phyloP scores from a whole-genome alignment of 2,329 filamentous ascomycete genomes.

The Fusarium metavorans region DNA sequence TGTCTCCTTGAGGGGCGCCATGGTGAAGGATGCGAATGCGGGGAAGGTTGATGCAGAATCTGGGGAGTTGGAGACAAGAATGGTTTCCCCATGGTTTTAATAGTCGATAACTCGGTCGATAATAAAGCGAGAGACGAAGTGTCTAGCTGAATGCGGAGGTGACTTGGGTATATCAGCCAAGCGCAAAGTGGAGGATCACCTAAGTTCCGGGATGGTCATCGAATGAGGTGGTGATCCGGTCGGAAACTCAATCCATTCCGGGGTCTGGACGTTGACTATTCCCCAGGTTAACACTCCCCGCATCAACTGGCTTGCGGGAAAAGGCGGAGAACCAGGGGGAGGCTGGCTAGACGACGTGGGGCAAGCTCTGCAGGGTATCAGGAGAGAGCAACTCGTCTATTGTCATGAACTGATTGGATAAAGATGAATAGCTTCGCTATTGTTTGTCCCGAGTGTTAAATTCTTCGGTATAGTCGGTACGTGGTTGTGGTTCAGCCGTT shows the following conservation, averaged over 20 bases:
- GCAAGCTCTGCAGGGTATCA: background rate
- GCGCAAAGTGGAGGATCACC: background rate
- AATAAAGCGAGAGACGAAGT: background rate
- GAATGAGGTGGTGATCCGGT: background rate
- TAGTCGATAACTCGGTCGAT: background rate
- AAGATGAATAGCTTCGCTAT: background rate
- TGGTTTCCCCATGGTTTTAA: background rate
- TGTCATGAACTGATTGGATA: background rate
- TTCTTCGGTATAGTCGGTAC: no score
- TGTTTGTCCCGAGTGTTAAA: background rate
- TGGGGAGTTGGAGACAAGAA: background rate
- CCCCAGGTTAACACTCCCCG: background rate
- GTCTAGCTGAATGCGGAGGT: background rate
- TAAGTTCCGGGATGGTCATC: background rate
- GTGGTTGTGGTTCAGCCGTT: no score
- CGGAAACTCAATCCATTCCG: background rate
- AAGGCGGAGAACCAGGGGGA: background rate
- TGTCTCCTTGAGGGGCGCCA: background rate
- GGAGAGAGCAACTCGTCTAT: background rate
- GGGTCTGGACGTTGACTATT: background rate
- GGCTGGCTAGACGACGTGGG: background rate
- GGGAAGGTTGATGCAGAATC: background rate
- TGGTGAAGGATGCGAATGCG: background rate
- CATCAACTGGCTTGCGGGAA: background rate
- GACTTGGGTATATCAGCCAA: background rate